Evolutionary conservation across 176 grass and related monocot species (phyloP), one percentile per base, ranked within the genome.

Genomic region (Eremochloa ophiuroides): DNA sequence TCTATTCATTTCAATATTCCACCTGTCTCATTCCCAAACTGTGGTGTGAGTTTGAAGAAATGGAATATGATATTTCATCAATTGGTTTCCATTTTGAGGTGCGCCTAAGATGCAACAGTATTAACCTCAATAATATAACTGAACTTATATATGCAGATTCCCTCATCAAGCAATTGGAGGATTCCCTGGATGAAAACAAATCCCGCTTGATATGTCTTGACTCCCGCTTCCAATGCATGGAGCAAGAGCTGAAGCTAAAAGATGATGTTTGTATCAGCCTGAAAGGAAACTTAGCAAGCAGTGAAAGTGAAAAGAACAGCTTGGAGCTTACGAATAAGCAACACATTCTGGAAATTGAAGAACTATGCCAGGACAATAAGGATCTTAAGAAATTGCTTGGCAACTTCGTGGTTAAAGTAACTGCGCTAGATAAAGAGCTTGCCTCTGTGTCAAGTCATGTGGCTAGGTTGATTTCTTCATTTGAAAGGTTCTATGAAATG

Each of bases 161-260:
- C 77, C 74, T 85, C 76, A 89, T 94, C 66, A 93, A 87, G 73
- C 80, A 91, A 35, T 85, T 98, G 88, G 86, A 89, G 77, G 86
- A 66, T 66, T 86, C 84, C 50, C 40, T 92, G 76, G 86, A 94
- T 78, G 87, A 87, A 77, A 91, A 88, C 40, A 81, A 89, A 73
- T 43, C 28, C 48, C 69, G 75, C 30, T 75, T 94, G 74, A 51
- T 76, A 68, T 80, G 73, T 83, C 79, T 89, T 59, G 84, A 94
- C 42, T 89, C 86, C 58, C 95, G 78, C 71, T 75, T 98, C 81
- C 85, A 84, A 66, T 83, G 78, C 68, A 82, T 91, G 86, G 86
- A 94, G 62, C 58, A 87, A 47, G 88, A 93, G 41, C 79, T 94
- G 75, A 89, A 80, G 86, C 38, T 85, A 78, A 98, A 94, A 89